Evolutionary conservation across 768 basidiomycete species (phyloP), one percentile per base, ranked within the genome.

Genomic region (Leccinum arenicola): DNA sequence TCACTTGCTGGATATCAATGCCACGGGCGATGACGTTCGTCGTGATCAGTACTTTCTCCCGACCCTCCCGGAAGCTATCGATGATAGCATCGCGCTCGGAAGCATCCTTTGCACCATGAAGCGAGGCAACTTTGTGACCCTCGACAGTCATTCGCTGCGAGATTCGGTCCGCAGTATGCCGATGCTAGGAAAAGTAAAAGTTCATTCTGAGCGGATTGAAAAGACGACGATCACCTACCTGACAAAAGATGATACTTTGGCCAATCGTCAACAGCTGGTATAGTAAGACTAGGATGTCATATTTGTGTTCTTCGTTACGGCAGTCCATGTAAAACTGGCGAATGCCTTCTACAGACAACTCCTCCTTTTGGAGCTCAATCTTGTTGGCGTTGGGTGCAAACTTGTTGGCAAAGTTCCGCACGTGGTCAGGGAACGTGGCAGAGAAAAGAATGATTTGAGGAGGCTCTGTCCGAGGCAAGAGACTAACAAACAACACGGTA

Each of bases 271-370:
- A 78, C 36, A 97, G 79, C 58, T 85, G 83, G 73, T 99, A 99
- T 19, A 99, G 76, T 54, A 85, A 86, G 35, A 96, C 92, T 48
- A 99, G 80, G 53, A 98, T 92, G 61, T 98, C 95, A 73, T 94
- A 98, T 84, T 98, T 98, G 66, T 93, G 87, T 35, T 92, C 86
- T 70, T 92, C 95, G 70, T 89, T 80, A 71, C 77, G 84, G 77
- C 96, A 98, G 71, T 98, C 95, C 89, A 99, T 90, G 76, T 94
- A 98, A 74, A 98, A 96, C 68, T 99, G 97, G 62, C 90, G 85
- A 74, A 99, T 98, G 43, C 90, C 92, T 55, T 93, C 91, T 23
- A 98, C 91, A 27, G 89, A 91, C 50, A 99, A 82, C 70, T 99
- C 97, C 70, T 95, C 94, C 70, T 86, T 89, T 75, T 93, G 87